These are phyloP conservation scores for Herpetospermum pedunculosum DNA, from an alignment of 306 rosid genomes.

Conservation along the genomic window DNA sequence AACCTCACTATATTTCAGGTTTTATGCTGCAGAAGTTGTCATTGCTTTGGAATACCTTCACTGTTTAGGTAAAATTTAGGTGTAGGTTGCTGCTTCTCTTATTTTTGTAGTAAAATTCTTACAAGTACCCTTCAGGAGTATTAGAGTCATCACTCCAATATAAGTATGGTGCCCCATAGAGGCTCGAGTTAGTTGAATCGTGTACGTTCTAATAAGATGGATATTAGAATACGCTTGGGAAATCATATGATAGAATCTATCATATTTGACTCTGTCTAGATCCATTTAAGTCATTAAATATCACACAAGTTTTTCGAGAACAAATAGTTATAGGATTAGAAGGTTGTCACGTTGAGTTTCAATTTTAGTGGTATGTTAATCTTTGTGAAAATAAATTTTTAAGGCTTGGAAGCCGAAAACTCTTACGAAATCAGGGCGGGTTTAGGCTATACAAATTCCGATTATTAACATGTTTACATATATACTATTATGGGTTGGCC, in stretches of 20 bases:
- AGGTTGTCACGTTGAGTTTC: not conserved
- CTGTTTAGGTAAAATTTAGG: constrained; percentile 67
- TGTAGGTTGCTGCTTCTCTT: not conserved
- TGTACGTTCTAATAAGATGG: no score
- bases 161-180: not conserved
- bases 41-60: constrained; percentile 91
- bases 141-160: not conserved
- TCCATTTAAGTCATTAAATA: not conserved
- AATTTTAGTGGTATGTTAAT: not conserved
- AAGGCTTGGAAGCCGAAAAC: not conserved
- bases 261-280: not conserved
- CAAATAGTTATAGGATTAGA: not conserved
- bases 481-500: no score
- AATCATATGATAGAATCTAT: not conserved
- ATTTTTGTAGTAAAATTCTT: not conserved
- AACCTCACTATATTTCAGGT: constrained; percentile 35
- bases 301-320: not conserved
- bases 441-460: not conserved
- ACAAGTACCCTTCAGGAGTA: not conserved
- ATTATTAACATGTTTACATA: not conserved
- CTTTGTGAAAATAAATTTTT: not conserved
- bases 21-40: constrained; percentile 88
- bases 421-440: not conserved
- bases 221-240: no score
- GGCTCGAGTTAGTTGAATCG: not conserved